Evolutionary conservation across 129 eudicot genomes (phyloP).

Genomic region (Ambrosia artemisiifolia): DNA sequence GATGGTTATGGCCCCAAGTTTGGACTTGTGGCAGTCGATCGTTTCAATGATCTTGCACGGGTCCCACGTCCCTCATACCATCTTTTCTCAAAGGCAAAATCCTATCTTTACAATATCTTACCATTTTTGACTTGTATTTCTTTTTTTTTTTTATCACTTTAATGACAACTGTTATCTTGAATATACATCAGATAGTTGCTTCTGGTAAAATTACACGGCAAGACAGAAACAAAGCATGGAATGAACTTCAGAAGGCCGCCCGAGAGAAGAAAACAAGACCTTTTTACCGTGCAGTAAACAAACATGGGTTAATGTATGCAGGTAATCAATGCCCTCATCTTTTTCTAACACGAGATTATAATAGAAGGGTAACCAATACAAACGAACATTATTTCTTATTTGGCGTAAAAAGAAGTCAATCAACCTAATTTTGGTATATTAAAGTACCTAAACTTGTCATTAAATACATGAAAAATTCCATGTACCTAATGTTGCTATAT

Average conservation of each 20-base stretch:
- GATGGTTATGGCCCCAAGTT: conserved; percentile 99
- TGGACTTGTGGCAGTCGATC: conserved; percentile 97
- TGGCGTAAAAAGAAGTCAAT: too few relatives aligned
- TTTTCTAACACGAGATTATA: background rate
- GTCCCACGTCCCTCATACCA: conserved; percentile 89
- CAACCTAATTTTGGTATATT: too few relatives aligned
- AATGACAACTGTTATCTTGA: conserved; percentile 12
- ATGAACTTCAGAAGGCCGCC: conserved; percentile 76
- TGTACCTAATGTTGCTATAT: too few relatives aligned
- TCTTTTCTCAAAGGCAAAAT: conserved; percentile 70
- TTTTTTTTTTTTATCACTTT: background rate
- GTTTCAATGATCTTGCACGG: conserved; percentile 82
- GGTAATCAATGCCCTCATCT: conserved; percentile 38
- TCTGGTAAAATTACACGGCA: conserved; percentile 69
- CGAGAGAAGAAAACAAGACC: conserved; percentile 80
- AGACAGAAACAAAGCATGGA: conserved; percentile 76
- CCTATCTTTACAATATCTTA: background rate
- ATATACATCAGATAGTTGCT: conserved; percentile 57
- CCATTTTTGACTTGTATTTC: background rate
- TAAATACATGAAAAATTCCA: too few relatives aligned
- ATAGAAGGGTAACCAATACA: too few relatives aligned
- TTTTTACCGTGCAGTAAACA: conserved; percentile 82
- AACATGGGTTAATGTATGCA: conserved; percentile 84
- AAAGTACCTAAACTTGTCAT: too few relatives aligned
- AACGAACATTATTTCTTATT: too few relatives aligned